Evolutionary conservation across 495 filamentous ascomycete species (phyloP), one percentile per base, ranked within the genome.

Genomic region (Umbilicaria muhlenbergii): DNA sequence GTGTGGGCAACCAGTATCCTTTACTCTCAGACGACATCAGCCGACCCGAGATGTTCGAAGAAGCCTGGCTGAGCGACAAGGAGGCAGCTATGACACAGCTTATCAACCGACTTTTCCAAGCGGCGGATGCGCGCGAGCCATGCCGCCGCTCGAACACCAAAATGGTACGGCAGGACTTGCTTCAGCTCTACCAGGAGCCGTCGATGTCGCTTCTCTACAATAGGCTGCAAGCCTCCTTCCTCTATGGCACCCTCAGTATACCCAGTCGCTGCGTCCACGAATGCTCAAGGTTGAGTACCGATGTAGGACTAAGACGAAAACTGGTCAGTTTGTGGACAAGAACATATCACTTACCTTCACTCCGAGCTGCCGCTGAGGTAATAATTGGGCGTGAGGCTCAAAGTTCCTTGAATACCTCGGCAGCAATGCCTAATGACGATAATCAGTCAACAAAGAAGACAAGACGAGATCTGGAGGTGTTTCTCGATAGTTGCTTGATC

Each of bases 21-120:
- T 47, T 77, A 33, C 58, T 81, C 11, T 45, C 55, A 0, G 73
- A 81, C 44, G 63, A 77, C 45, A 64, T 81, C 19, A 49, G 60
- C 0, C 65, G 69, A 28, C 61, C 75, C 16, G 65, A 71, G 43
- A 62, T 81, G 52, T 81, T 80, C 50, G 75, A 81, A 49, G 77
- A 80, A 16, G 58, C 72, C 38, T 81, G 77, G 78, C 72, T 81
- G 31, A 61, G 59, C 12, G 67, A 80, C 44, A 75, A 81, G 48
- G 78, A 83, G 47, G 61, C 70, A 24, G 68, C 72, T 11, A 67
- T 83, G 24, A 70, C 73, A 4, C 75, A 80, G 47, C 54, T 80
- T 12, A 53, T 74, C 40, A 83, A 83, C 57, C 57, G 59, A 1
- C 52, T 81, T 18, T 70, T 80, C 39, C 57, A 69, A 4, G 47